A percentile compares a stretch with the other conserved stretches of the same genome.
phyloP scores from a whole-genome alignment of 2,329 filamentous ascomycete genomes.

The Phoma sp. region DNA sequence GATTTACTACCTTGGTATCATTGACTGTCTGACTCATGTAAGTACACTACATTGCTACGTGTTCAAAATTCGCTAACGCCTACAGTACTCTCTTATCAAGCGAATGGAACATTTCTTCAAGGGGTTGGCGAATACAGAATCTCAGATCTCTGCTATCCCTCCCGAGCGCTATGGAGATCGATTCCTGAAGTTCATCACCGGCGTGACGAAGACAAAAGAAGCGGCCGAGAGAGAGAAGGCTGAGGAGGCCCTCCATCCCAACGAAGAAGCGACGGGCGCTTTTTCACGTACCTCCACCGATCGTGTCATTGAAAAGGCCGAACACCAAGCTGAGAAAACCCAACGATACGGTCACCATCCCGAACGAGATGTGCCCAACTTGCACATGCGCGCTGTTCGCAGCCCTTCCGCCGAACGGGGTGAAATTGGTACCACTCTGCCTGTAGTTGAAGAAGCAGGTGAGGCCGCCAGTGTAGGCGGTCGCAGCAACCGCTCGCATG shows the following conservation, averaged over 20 bases:
- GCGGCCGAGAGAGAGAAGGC: conserved; percentile 68
- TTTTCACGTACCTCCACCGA: conserved; percentile 55
- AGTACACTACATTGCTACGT: conserved; percentile 50
- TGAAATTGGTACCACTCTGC: conserved; percentile 66
- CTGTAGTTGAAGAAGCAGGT: conserved; percentile 88
- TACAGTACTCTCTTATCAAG: conserved; percentile 89
- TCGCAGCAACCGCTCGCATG: conserved; percentile 54
- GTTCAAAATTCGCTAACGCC: conserved; percentile 29
- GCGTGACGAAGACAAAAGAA: conserved; percentile 88
- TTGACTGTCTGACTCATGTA: conserved; percentile 96
- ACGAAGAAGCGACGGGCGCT: conserved; percentile 48
- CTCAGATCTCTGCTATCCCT: conserved; percentile 89
- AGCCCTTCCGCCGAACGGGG: conserved; percentile 64
- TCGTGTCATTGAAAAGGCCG: conserved; percentile 63
- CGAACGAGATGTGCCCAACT: conserved; percentile 66
- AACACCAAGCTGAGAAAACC: conserved; percentile 67
- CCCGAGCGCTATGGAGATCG: conserved; percentile 91
- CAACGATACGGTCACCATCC: conserved; percentile 52
- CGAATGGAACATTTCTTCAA: conserved; percentile 98
- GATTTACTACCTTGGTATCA: conserved; percentile 97
- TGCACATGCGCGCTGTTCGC: conserved; percentile 63
- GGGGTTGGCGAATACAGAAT: conserved; percentile 80
- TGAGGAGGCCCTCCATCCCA: conserved; percentile 40
- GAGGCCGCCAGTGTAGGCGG: conserved; percentile 73
- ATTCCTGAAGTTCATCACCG: conserved; percentile 89